These are phyloP conservation scores for Avicennia marina DNA, from an alignment of 257 asterid species.

Conservation along the genomic window DNA sequence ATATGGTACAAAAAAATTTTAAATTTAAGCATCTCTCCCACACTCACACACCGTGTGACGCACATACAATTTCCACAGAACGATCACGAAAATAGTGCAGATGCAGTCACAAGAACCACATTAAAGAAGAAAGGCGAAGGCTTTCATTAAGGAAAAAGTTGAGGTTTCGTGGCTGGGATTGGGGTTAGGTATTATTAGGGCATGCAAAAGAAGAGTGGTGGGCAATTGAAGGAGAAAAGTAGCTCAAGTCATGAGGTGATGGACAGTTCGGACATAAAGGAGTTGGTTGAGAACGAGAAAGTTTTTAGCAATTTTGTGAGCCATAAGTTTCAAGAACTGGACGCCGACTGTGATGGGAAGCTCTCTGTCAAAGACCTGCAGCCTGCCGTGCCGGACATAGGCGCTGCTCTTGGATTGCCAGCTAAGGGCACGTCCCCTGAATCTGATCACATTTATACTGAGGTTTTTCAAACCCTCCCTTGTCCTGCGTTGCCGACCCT, in stretches of 20 bases:
- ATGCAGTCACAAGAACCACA: too few species aligned
- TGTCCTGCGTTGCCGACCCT: too few species aligned
- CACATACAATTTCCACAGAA: too few species aligned
- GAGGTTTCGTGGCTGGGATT: too few species aligned
- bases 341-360: conserved; percentile 56
- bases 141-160: too few species aligned
- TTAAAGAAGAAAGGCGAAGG: too few species aligned
- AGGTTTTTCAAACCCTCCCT: conserved; percentile 24
- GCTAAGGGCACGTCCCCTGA: conserved; percentile 54
- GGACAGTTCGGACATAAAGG: conserved; percentile 74
- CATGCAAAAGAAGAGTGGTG: not conserved
- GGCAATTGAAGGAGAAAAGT: conserved; percentile 13
- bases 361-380: conserved; percentile 61
- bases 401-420: conserved; percentile 68
- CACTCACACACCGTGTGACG: too few species aligned
- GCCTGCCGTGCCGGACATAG: conserved; percentile 72
- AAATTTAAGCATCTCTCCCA: too few species aligned
- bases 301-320: conserved; percentile 55
- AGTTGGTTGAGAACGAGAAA: conserved; percentile 66
- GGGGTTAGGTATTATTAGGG: not conserved
- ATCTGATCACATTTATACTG: conserved; percentile 56
- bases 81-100: too few species aligned
- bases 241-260: conserved; percentile 33
- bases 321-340: conserved; percentile 63
- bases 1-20: too few species aligned